Conservation (phyloP, 2,329 filamentous ascomycete species). For the Colletotrichum zoysiae region DNA sequence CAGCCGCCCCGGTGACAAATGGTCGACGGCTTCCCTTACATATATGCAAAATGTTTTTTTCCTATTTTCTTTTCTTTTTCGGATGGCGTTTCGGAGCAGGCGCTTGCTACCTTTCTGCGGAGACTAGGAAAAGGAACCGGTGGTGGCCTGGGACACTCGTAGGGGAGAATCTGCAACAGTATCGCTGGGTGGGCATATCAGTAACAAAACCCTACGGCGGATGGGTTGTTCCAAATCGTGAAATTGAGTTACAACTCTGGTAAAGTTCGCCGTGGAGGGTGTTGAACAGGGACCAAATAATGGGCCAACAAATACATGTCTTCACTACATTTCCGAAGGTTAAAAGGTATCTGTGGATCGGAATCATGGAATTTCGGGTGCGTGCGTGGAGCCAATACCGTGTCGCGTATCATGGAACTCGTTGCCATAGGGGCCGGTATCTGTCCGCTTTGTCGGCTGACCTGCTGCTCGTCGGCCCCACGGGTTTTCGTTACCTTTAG, state of each 20-base stretch:
- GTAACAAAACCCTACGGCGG: neutral
- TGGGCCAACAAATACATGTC: neutral
- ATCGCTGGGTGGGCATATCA: too few species aligned
- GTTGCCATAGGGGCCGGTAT: constrained; percentile 9
- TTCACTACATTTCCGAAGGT: neutral
- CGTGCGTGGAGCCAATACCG: too few species aligned
- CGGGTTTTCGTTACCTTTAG: neutral
- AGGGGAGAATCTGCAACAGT: neutral
- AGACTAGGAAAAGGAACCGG: neutral
- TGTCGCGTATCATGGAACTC: neutral
- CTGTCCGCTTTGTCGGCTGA: neutral
- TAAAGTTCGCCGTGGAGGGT: neutral
- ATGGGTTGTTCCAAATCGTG: neutral
- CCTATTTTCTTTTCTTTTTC: neutral
- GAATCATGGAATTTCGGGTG: too few species aligned
- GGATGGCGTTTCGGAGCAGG: neutral
- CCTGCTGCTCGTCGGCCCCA: neutral
- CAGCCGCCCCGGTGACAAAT: neutral
- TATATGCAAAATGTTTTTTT: neutral
- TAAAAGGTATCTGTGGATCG: neutral
- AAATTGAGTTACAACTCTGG: neutral
- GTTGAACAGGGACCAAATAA: neutral
- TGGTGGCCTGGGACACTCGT: neutral
- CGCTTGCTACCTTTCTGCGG: neutral
- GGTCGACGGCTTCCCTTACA: neutral